These are phyloP conservation scores for Clathrospora elynae DNA, from an alignment of 2,329 filamentous ascomycete species.

Conservation along the genomic window DNA sequence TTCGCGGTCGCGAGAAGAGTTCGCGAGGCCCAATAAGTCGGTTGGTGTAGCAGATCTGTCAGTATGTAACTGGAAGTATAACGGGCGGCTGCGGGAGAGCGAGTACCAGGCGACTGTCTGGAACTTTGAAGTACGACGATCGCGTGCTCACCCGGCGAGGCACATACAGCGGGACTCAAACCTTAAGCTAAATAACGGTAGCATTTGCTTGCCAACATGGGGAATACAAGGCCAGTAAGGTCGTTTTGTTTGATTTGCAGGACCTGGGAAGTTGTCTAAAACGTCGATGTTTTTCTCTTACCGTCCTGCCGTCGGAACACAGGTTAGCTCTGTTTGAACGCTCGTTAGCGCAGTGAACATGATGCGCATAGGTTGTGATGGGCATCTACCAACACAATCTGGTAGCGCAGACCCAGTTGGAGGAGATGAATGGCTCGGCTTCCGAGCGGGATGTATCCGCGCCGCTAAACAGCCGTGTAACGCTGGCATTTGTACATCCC, in stretches of 20 bases:
- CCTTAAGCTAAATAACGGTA: neutral
- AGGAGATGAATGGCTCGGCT: neutral
- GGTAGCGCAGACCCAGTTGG: neutral
- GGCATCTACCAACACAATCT: neutral
- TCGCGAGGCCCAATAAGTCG: neutral
- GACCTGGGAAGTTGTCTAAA: neutral
- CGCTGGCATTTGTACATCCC: constrained; percentile 1
- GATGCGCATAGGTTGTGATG: neutral
- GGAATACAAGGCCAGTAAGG: constrained; percentile 2
- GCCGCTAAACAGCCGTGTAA: constrained; percentile 17
- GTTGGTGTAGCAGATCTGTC: neutral
- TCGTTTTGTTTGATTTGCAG: constrained; percentile 10
- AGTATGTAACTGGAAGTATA: neutral
- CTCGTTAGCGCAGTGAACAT: neutral
- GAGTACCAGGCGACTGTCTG: constrained; percentile 12
- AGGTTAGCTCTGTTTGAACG: too few species aligned
- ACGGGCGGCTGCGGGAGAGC: constrained; percentile 12
- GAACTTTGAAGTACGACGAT: constrained; percentile 19
- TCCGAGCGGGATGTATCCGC: constrained; percentile 7
- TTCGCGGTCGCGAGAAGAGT: too few species aligned
- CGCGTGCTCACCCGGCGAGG: constrained; percentile 20
- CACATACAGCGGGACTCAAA: constrained; percentile 11
- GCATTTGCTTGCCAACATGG: constrained; percentile 3
- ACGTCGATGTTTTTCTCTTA: constrained; percentile 4
- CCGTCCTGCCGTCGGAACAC: constrained; percentile 5